Evolutionary conservation across 805 yeast species (phyloP).

Genomic region (Ogataea paradorogensis): DNA sequence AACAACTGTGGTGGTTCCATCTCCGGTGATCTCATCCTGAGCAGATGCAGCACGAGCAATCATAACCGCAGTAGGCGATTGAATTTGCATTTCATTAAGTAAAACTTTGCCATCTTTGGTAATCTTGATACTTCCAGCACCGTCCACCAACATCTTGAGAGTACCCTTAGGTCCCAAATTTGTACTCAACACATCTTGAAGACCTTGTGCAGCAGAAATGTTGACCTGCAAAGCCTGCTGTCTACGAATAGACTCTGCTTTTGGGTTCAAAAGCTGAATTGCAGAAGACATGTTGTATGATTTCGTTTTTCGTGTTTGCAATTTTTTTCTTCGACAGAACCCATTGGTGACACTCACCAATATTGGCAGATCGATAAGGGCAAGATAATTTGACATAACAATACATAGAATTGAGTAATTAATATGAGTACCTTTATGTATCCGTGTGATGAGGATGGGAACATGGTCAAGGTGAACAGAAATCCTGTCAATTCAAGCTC

Average conservation of each 20-base stretch:
- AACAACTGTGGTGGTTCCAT: constrained; percentile 96
- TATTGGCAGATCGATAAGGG: constrained; percentile 15
- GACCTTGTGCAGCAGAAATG: constrained; percentile 93
- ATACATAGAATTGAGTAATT: background rate
- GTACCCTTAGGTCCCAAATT: constrained; percentile 98
- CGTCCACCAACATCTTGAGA: constrained; percentile 93
- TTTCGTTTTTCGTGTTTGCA: constrained; percentile 16
- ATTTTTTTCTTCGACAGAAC: constrained; percentile 13
- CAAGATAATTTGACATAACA: constrained; percentile 1
- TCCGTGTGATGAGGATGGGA: background rate
- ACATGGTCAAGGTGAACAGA: background rate
- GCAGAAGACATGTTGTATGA: constrained; percentile 47
- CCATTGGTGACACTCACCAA: constrained; percentile 6
- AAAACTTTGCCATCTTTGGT: constrained; percentile 97
- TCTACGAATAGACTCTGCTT: constrained; percentile 95
- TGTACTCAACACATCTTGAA: constrained; percentile 86
- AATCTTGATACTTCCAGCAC: constrained; percentile 90
- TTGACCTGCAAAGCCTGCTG: constrained; percentile 94
- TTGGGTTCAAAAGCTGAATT: constrained; percentile 89
- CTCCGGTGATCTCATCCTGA: constrained; percentile 99
- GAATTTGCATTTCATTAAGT: constrained; percentile 94
- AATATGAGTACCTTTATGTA: background rate
- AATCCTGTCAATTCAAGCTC: background rate
- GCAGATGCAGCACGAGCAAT: constrained; percentile 98
- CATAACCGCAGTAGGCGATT: constrained; percentile 84